phyloP scores from a whole-genome alignment of 1,139 yeast genomes.

The Blastobotrys proliferans region DNA sequence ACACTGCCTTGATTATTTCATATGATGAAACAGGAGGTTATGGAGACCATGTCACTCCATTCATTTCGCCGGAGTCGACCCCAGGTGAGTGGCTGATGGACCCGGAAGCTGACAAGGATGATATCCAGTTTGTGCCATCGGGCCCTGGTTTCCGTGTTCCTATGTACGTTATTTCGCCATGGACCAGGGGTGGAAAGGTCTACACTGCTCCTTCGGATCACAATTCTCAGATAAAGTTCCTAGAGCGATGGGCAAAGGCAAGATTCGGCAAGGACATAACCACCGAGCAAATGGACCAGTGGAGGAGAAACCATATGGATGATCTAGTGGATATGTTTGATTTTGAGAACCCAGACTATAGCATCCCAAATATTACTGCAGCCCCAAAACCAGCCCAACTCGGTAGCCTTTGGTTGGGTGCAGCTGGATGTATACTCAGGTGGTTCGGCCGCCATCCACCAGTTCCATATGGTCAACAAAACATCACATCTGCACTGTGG shows the following conservation, averaged over 20 bases:
- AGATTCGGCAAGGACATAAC: slow-evolving; percentile 20
- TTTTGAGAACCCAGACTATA: slow-evolving; percentile 20
- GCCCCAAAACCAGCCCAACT: slow-evolving; percentile 12
- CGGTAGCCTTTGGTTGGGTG: not conserved
- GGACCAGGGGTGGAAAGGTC: slow-evolving; percentile 28
- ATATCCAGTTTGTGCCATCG: slow-evolving; percentile 20
- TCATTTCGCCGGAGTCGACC: slow-evolving; percentile 25
- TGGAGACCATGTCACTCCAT: slow-evolving; percentile 28
- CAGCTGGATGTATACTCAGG: slow-evolving; percentile 5
- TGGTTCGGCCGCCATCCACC: slow-evolving; percentile 11
- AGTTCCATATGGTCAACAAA: slow-evolving; percentile 23
- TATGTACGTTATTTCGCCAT: slow-evolving; percentile 25
- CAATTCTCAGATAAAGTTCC: slow-evolving; percentile 27
- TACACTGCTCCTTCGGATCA: slow-evolving; percentile 28
- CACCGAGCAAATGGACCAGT: slow-evolving; percentile 18
- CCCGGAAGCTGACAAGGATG: slow-evolving; percentile 13
- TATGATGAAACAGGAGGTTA: slow-evolving; percentile 30
- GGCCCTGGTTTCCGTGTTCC: slow-evolving; percentile 30
- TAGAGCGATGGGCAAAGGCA: slow-evolving; percentile 22
- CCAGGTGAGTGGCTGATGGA: slow-evolving; percentile 25
- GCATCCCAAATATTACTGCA: slow-evolving; percentile 16
- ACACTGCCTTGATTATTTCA: slow-evolving; percentile 25
- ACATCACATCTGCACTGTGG: slow-evolving; percentile 17
- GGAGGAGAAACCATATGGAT: slow-evolving; percentile 28
- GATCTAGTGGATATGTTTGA: slow-evolving; percentile 25